A percentile compares a stretch with the other conserved stretches of the same genome.
Evolutionary conservation across 805 yeast genomes (phyloP).

Genomic region (Ogataea pignaliae): DNA sequence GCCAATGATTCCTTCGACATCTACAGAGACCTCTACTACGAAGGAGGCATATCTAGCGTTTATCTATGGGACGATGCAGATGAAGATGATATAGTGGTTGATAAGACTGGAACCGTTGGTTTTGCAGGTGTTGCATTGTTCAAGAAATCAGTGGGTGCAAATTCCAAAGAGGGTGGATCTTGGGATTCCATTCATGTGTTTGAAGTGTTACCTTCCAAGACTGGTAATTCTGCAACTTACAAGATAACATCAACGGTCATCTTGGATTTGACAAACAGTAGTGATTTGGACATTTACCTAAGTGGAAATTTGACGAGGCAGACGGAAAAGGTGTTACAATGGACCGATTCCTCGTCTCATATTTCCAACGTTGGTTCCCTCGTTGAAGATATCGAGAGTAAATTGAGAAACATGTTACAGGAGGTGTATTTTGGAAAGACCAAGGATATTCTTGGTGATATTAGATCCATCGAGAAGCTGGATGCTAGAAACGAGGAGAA

Average conservation of each 20-base stretch:
- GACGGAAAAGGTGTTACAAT: conserved; percentile 49
- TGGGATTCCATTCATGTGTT: conserved; percentile 97
- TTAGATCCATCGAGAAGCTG: conserved; percentile 42
- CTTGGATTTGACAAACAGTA: conserved; percentile 51
- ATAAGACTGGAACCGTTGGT: conserved; percentile 44
- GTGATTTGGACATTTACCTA: conserved; percentile 39
- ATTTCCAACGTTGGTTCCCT: conserved; percentile 80
- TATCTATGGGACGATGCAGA: conserved; percentile 87
- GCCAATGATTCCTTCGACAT: conserved; percentile 91
- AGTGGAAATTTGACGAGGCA: conserved; percentile 89
- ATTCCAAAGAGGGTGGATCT: conserved; percentile 35
- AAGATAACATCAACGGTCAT: conserved; percentile 85
- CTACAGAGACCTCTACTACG: conserved; percentile 90
- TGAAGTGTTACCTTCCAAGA: conserved; percentile 51
- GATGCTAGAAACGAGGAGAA: conserved; percentile 34
- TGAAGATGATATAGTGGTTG: conserved; percentile 47
- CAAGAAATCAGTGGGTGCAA: conserved; percentile 49
- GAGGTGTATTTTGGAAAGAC: conserved; percentile 96
- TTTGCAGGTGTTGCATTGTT: conserved; percentile 91
- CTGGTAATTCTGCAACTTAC: conserved; percentile 44
- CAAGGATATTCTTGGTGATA: conserved; percentile 75
- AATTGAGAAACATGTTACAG: conserved; percentile 80
- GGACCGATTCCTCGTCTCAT: conserved; percentile 57
- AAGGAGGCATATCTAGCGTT: conserved; percentile 87
- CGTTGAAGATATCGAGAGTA: conserved; percentile 84